Conservation (phyloP, 1,284 basidiomycete genomes). For the Trametes sp. region DNA sequence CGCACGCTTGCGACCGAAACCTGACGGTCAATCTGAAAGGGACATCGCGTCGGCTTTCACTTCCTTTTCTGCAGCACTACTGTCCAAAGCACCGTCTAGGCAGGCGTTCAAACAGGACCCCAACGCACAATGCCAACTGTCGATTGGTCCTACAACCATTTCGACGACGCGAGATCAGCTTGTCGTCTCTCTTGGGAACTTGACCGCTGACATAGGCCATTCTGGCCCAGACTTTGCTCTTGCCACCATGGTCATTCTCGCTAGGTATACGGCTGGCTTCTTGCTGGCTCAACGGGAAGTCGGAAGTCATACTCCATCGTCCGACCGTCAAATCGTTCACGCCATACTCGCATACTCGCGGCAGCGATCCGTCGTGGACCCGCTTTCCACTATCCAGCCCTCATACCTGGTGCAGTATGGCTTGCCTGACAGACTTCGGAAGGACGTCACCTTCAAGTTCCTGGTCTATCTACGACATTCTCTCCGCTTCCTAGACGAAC, state of each 20-base stretch:
- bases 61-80: constrained; percentile 17
- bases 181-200: constrained; percentile 19
- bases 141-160: constrained; percentile 21
- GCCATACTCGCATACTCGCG: constrained; percentile 58
- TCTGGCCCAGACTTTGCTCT: constrained; percentile 30
- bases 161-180: constrained; percentile 10
- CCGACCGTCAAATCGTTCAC: constrained; percentile 46
- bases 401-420: constrained; percentile 82
- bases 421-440: constrained; percentile 67
- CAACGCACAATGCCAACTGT: constrained; percentile 15
- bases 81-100: constrained; percentile 12
- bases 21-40: not conserved
- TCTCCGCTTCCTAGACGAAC: constrained; percentile 45
- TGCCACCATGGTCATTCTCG: constrained; percentile 24
- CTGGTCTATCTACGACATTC: constrained; percentile 75
- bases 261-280: constrained; percentile 11
- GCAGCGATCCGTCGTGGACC: constrained; percentile 66
- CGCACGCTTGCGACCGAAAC: not conserved
- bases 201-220: constrained; percentile 31
- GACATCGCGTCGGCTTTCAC: constrained; percentile 11
- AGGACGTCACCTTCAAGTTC: constrained; percentile 71
- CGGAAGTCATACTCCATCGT: constrained; percentile 14
- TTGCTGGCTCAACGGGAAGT: constrained; percentile 2
- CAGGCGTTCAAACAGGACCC: constrained; percentile 21
- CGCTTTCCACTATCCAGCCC: constrained; percentile 79